Evolutionary conservation across 2,329 filamentous ascomycete genomes (phyloP).

Genomic region (Pseudofabraea citricarpa): DNA sequence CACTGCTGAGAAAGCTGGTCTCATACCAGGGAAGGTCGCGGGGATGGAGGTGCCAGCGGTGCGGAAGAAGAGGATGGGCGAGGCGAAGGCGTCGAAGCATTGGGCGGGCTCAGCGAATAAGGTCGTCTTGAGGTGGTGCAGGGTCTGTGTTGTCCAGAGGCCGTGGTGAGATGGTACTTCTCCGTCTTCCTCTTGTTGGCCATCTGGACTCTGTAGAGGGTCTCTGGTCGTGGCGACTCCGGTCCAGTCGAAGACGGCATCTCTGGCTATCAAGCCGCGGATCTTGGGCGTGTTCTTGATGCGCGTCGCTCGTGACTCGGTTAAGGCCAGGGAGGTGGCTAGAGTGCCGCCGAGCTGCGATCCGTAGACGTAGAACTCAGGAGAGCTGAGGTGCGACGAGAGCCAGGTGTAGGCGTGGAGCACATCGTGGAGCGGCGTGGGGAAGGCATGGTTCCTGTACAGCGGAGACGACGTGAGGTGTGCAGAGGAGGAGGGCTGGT

Average conservation of each 20-base stretch:
- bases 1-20: background rate
- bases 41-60: constrained; percentile 35
- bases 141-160: constrained; percentile 14
- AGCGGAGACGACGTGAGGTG: constrained; percentile 8
- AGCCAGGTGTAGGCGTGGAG: constrained; percentile 41
- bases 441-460: constrained; percentile 37
- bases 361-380: constrained; percentile 47
- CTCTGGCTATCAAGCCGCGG: constrained; percentile 49
- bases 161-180: background rate
- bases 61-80: constrained; percentile 54
- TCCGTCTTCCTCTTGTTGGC: background rate
- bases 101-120: constrained; percentile 45
- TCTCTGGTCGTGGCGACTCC: constrained; percentile 49
- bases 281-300: constrained; percentile 37
- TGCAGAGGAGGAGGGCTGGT: constrained; percentile 8
- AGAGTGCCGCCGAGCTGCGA: constrained; percentile 54
- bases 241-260: constrained; percentile 63
- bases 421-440: constrained; percentile 52
- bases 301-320: constrained; percentile 41
- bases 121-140: constrained; percentile 30
- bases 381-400: constrained; percentile 22
- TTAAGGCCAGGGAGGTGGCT: constrained; percentile 52
- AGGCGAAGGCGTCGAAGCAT: constrained; percentile 57
- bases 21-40: constrained; percentile 11
- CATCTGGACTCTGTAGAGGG: background rate